Base-by-base conservation (phyloP, 345 rosid species). In the Lepidium sativum region DNA sequence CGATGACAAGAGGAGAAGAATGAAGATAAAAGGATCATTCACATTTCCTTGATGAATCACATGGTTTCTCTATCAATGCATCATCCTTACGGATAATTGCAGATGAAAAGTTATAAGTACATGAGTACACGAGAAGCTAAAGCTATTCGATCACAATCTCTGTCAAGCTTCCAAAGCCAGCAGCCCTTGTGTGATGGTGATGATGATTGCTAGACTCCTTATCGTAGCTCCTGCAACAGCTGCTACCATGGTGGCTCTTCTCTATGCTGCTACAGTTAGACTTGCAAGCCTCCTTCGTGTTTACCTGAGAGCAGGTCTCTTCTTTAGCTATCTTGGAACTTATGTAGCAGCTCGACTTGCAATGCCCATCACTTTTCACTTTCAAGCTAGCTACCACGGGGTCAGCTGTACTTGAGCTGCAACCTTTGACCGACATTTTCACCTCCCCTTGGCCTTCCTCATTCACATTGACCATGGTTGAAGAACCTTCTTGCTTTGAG, bases 71-170 rank as follows among this genome's bases (percentile, higher is more conserved):
- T 29, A 34, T 62, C 63, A 17, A 34, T n/a, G 54, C 57, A 44
- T 53, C 16, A 42, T 13, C 40, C 68, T 61, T 61, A 14, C 49
- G 34, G 29, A 60, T 68, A 53, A 50, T 59, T 51, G 39, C 20
- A 53, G 15, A 52, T 43, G 34, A 45, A 45, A 63, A 17, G 56
- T 63, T n/a, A 66, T 11, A 17, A 67, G 39, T 45, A 45, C 35
- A 54, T 20, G 29, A 45, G 31, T 16, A 13, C 39, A 44, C 9
- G 5, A 71, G 47, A 71, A 32, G 74, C 44, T 31, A 31, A 3
- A 63, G 70, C 47, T 65, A 72, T 47, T 66, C 56, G 34, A 60
- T 59, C 45, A 60, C 43, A 48, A 34, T 66, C 55, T 72, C 62
- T 51, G 44, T 66, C 55, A 59, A 25, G 61, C 49, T 25, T 66